A percentile compares a stretch with the other conserved stretches of the same genome.
These are phyloP conservation scores for Naegleria lovaniensis DNA, from an alignment of 208 protist species.

Conservation along the genomic window DNA sequence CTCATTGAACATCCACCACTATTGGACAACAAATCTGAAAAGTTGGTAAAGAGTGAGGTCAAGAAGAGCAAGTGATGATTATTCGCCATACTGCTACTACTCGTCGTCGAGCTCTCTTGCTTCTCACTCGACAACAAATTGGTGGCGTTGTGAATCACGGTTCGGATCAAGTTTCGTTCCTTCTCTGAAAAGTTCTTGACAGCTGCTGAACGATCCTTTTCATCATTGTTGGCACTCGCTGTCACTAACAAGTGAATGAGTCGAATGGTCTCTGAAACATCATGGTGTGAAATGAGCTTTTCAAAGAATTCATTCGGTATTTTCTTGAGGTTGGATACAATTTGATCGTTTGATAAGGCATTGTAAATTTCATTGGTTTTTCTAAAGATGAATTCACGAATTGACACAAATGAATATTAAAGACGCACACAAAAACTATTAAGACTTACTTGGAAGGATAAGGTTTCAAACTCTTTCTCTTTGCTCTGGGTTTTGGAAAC, in stretches of 20 bases:
- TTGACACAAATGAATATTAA: too few species aligned
- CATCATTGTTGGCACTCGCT: too few species aligned
- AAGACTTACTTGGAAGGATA: neutral
- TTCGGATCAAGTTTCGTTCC: neutral
- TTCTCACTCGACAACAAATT: neutral
- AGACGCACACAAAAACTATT: neutral
- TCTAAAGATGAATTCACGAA: neutral
- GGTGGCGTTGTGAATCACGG: neutral
- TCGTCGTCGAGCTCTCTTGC: neutral
- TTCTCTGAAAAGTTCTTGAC: neutral
- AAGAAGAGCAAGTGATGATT: neutral
- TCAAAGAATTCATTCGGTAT: neutral
- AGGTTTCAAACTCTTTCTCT: neutral
- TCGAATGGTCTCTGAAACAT: neutral
- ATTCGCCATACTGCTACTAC: too few species aligned
- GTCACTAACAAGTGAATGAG: neutral
- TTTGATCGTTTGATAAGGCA: neutral
- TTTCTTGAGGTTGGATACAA: neutral
- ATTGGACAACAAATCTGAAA: neutral
- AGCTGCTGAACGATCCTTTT: neutral
- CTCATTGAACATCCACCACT: too few species aligned
- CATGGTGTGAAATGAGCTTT: neutral
- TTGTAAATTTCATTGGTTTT: neutral
- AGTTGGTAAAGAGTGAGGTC: neutral
- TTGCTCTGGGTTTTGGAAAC: slow-evolving; percentile 11